phyloP scores from a whole-genome alignment of 768 basidiomycete genomes.

The Gelatoporia subvermispora region DNA sequence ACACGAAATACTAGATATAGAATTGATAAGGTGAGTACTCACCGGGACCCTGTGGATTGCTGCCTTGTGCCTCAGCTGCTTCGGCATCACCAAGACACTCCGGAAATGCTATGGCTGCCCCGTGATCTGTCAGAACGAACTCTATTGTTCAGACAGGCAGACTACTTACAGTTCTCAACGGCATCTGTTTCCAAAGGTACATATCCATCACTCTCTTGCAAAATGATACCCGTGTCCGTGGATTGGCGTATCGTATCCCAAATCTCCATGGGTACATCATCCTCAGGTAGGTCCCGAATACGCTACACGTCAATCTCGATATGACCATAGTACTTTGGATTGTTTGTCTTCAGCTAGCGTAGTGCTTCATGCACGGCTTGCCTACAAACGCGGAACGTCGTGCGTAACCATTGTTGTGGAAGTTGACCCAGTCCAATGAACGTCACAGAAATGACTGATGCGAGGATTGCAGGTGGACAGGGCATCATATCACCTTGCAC shows the following conservation, averaged over 20 bases:
- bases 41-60: too few species aligned
- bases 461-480: slow-evolving; percentile 9
- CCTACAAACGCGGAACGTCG: slow-evolving; percentile 29
- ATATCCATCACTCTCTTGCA: not conserved
- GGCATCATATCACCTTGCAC: not conserved
- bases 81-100: too few species aligned
- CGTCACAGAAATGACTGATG: slow-evolving; percentile 29
- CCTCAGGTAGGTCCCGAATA: slow-evolving; percentile 25
- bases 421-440: slow-evolving; percentile 28
- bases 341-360: slow-evolving; percentile 32
- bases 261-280: slow-evolving; percentile 29
- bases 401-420: slow-evolving; percentile 23
- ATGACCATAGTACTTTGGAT: slow-evolving; percentile 26
- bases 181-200: not conserved
- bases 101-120: too few species aligned
- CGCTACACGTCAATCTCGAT: slow-evolving; percentile 20
- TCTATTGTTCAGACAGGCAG: too few species aligned
- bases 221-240: not conserved
- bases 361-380: slow-evolving; percentile 25
- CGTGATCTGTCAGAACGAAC: too few species aligned
- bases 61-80: too few species aligned
- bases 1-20: too few species aligned
- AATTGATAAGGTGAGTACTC: too few species aligned
- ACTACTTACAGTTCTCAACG: not conserved
- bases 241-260: not conserved